Evolutionary conservation across 1,284 basidiomycete genomes (phyloP), one percentile per base, ranked within the genome.

Genomic region (Wallemia mellicola): DNA sequence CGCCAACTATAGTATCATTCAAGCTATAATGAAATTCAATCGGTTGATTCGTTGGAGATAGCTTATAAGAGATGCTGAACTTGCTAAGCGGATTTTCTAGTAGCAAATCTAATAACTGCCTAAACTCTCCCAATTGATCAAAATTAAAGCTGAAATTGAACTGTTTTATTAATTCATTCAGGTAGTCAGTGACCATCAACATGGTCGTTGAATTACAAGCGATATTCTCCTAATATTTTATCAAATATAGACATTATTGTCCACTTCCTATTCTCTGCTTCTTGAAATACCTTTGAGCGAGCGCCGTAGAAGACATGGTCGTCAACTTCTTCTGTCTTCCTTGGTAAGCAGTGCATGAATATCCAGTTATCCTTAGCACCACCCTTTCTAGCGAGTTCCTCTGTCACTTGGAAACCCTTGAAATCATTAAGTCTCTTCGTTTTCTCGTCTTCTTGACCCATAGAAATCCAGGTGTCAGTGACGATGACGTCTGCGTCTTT

Each of bases 391-490:
- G 68, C 67, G 57, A 73, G 63, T 9, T 67, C 67, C 61, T 96
- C 88, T 0, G 92, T 96, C 57, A 98, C 81, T 68, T 96, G 94
- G 72, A 89, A 98, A 1, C 92, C 92, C 9, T 76, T 65, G 71
- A 98, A 98, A 62, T 88, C 89, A 60, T 79, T 73, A 58, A 95
- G 71, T 28, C 92, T 81, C 66, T 87, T 80, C n/a, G 74, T 82
- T 66, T 91, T 89, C 69, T 95, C 87, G 1, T 81, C 82, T 71
- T 98, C 94, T 71, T 95, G 89, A 27, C 92, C 94, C 92, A 98
- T 98, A 2, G 87, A 92, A 66, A 98, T 89, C 87, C 89, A 95
- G 1, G 89, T 95, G 70, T 95, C 89, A 1, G 94, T 98, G 24
- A 95, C 79, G 58, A 98, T 83, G 24, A 96, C 78, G 68, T 96